These are phyloP conservation scores for Annona cherimola DNA, from an alignment of 164 flowering plant species.

Conservation along the genomic window DNA sequence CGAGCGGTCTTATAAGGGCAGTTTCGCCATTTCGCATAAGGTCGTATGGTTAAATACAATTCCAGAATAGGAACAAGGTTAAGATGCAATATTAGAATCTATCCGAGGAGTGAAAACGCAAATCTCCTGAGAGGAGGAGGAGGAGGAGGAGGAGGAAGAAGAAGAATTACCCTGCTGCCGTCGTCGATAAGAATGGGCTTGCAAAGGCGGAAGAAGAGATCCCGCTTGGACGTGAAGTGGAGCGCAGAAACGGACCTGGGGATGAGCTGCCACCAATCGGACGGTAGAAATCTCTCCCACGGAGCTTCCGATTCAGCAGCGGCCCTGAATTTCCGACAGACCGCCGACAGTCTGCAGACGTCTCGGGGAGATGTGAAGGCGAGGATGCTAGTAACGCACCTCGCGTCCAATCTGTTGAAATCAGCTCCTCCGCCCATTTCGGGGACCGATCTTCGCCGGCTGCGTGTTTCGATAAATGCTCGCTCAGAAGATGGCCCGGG, in stretches of 20 bases:
- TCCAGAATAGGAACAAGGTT: too few species aligned
- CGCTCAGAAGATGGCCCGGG: too few species aligned
- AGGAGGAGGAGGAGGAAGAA: too few species aligned
- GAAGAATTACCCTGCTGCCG: conserved; percentile 38
- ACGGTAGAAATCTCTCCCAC: conserved; percentile 56
- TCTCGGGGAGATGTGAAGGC: neutral
- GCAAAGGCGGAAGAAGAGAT: conserved; percentile 36
- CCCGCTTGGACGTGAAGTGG: conserved; percentile 36
- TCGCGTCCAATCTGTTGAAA: neutral
- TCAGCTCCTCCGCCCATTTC: neutral
- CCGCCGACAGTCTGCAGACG: neutral
- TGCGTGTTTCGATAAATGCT: too few species aligned
- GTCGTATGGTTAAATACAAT: too few species aligned
- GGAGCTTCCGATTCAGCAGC: conserved; percentile 35
- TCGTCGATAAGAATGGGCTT: conserved; percentile 35
- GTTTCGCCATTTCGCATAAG: too few species aligned
- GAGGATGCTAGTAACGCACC: neutral
- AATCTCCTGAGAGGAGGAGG: too few species aligned
- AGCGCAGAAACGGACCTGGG: conserved; percentile 25
- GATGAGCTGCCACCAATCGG: conserved; percentile 30
- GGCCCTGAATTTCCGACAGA: neutral
- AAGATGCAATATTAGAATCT: too few species aligned
- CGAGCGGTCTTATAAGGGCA: too few species aligned
- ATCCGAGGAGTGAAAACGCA: too few species aligned
- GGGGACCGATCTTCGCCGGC: too few species aligned